A percentile compares a stretch with the other conserved stretches of the same genome.
phyloP scores from a whole-genome alignment of 768 basidiomycete species.

The Grammothele lineata region DNA sequence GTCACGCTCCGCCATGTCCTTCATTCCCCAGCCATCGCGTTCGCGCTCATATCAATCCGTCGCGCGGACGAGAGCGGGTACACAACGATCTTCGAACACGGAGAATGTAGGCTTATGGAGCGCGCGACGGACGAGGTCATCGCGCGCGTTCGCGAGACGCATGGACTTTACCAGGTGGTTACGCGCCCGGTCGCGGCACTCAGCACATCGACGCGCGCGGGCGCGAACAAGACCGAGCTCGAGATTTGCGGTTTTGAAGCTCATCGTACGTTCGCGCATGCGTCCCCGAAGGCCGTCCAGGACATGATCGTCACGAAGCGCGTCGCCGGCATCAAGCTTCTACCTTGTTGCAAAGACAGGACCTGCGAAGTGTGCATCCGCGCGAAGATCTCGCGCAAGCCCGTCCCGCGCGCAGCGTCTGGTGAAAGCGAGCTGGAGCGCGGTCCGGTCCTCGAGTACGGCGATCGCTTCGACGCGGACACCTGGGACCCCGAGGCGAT shows the following conservation, averaged over 20 bases:
- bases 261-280: constrained; percentile 33
- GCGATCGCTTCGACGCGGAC: constrained; percentile 36
- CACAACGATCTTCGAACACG: constrained; percentile 11
- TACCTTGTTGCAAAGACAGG: not conserved
- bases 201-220: not conserved
- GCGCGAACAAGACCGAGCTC: not conserved
- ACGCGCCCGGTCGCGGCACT: not conserved
- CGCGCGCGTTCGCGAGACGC: constrained; percentile 10
- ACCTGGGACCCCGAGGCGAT: constrained; percentile 38
- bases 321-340: constrained; percentile 31
- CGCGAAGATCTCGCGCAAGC: constrained; percentile 9
- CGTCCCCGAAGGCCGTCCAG: constrained; percentile 20
- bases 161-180: constrained; percentile 19
- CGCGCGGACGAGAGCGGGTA: constrained; percentile 15
- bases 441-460: constrained; percentile 20
- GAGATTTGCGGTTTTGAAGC: constrained; percentile 14
- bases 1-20: constrained; percentile 17
- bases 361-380: constrained; percentile 41
- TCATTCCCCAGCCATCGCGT: constrained; percentile 19
- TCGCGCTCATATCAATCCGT: constrained; percentile 21
- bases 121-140: constrained; percentile 6
- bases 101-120: constrained; percentile 10
- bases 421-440: not conserved
- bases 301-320: constrained; percentile 25
- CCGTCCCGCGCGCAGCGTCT: constrained; percentile 1